Percentiles rank a stretch among this genome's conserved stretches.
These are phyloP conservation scores for Schwanniomyces vanrijiae DNA, from an alignment of 805 yeast species.

Conservation along the genomic window DNA sequence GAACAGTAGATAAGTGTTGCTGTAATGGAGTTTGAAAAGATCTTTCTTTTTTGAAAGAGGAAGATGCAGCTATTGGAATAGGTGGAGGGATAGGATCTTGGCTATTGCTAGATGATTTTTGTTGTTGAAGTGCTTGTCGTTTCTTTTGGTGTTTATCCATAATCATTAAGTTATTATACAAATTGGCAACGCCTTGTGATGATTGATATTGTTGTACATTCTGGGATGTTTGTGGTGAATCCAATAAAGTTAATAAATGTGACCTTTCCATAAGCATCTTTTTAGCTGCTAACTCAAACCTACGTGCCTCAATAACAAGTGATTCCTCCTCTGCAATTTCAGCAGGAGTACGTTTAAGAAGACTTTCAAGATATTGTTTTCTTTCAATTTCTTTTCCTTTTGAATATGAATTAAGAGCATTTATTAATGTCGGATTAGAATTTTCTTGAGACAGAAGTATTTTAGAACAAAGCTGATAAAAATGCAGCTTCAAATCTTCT, in stretches of 20 bases:
- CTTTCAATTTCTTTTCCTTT: conserved; percentile 74
- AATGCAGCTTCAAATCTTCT: conserved; percentile 83
- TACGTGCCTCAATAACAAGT: conserved; percentile 84
- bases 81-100: conserved; percentile 58
- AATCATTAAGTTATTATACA: conserved; percentile 75
- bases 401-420: conserved; percentile 62
- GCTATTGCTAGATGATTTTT: conserved; percentile 11
- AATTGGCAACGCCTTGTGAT: conserved; percentile 85
- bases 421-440: conserved; percentile 48
- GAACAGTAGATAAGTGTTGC: conserved; percentile 38
- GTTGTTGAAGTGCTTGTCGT: conserved; percentile 45
- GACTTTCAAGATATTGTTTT: conserved; percentile 73
- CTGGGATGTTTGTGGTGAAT: conserved; percentile 80
- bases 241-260: conserved; percentile 72
- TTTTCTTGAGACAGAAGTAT: conserved; percentile 45
- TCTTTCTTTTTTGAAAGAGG: conserved; percentile 43
- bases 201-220: conserved; percentile 74
- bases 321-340: conserved; percentile 98
- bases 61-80: conserved; percentile 56
- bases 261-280: conserved; percentile 83
- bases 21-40: conserved; percentile 46
- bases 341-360: conserved; percentile 85
- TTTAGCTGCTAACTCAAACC: conserved; percentile 89
- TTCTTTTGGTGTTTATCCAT: conserved; percentile 61
- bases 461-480: conserved; percentile 65